Percentiles rank a stretch among this genome's conserved stretches.
These are phyloP conservation scores for Pyrenochaeta sp. DNA, from an alignment of 2,329 filamentous ascomycete species.

Conservation along the genomic window DNA sequence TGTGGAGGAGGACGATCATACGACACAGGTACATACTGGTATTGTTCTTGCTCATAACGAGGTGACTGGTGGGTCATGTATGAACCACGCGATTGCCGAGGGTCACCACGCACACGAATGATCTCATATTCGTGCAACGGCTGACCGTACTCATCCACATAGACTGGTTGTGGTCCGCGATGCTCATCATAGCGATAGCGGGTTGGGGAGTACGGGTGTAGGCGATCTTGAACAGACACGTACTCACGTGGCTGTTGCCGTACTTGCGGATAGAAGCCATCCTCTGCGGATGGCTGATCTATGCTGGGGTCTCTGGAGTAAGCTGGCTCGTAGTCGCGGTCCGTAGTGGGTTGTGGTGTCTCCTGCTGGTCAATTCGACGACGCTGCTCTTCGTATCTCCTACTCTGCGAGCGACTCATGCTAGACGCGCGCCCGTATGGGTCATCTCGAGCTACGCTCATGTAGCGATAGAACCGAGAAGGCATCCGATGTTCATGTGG, in stretches of 20 bases:
- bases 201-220: conserved; percentile 38
- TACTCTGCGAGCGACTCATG: conserved; percentile 46
- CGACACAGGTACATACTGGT: conserved; percentile 40
- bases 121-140: conserved; percentile 42
- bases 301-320: conserved; percentile 47
- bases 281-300: conserved; percentile 39
- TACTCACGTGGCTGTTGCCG: conserved; percentile 41
- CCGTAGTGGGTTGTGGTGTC: conserved; percentile 43
- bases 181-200: conserved; percentile 43
- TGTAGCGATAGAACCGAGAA: conserved; percentile 47
- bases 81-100: conserved; percentile 25
- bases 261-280: conserved; percentile 27
- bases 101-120: conserved; percentile 41
- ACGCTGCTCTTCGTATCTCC: conserved; percentile 47
- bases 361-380: conserved; percentile 49
- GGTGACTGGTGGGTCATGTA: conserved; percentile 21
- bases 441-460: conserved; percentile 47
- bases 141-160: conserved; percentile 44
- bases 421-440: conserved; percentile 45
- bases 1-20: conserved; percentile 40
- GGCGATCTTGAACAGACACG: conserved; percentile 45
- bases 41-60: conserved; percentile 40
- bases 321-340: conserved; percentile 33
- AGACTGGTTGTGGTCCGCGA: conserved; percentile 38
- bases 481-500: conserved; percentile 43